Percentiles rank a stretch among this genome's conserved stretches.
Conservation (phyloP, 306 rosid species). For the Cicer pinnatifidum region DNA sequence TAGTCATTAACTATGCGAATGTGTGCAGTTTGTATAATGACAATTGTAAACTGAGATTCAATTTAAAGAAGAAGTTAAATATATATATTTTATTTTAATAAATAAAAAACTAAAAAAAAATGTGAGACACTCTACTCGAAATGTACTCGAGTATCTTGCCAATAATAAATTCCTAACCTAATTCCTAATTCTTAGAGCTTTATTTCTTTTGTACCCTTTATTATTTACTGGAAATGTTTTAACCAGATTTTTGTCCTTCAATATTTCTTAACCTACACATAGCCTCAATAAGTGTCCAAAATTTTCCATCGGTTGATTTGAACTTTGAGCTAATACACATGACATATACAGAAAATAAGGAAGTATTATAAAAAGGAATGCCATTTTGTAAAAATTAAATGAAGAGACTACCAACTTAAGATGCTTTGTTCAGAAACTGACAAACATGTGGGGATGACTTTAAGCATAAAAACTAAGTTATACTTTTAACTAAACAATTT, state of each 20-base stretch:
- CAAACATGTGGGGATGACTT: conserved; percentile 36
- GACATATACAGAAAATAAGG: conserved; percentile 15
- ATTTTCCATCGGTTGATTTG: conserved; percentile 34
- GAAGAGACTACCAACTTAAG: background rate
- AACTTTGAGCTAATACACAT: conserved; percentile 41
- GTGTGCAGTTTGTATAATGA: no score
- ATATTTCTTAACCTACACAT: conserved; percentile 34
- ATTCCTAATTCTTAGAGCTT: conserved; percentile 38
- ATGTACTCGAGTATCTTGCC: conserved; percentile 9
- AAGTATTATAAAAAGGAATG: background rate
- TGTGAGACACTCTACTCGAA: background rate
- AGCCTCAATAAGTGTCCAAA: background rate
- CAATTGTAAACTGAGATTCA: no score
- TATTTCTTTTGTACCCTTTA: conserved; percentile 29
- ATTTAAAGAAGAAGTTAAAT: no score
- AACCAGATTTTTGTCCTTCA: conserved; percentile 1
- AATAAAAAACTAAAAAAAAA: no score
- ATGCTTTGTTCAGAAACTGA: conserved; percentile 34
- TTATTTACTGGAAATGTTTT: conserved; percentile 30
- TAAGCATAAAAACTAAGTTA: conserved; percentile 28
- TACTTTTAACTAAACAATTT: conserved; percentile 34
- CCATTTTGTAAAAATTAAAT: no score
- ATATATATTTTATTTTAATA: no score
- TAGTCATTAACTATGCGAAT: no score
- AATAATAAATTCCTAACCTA: conserved; percentile 41